phyloP scores from a whole-genome alignment of 345 rosid species.

The Psidium guajava region DNA sequence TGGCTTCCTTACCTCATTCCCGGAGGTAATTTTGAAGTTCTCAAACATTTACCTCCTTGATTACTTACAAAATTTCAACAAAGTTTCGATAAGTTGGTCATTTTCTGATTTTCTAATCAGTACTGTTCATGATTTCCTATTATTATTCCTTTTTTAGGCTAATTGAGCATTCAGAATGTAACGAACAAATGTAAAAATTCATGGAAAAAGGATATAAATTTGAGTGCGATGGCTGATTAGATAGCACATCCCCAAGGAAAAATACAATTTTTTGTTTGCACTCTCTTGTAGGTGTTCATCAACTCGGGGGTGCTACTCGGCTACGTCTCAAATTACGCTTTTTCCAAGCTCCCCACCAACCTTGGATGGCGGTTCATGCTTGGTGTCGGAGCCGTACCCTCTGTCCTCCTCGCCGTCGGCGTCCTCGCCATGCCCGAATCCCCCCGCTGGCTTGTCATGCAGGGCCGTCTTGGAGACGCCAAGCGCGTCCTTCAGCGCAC shows the following conservation, averaged over 20 bases:
- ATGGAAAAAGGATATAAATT: background rate
- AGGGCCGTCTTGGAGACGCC: slow-evolving; percentile 81
- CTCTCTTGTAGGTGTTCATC: slow-evolving; percentile 58
- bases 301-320: slow-evolving; percentile 65
- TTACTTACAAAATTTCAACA: background rate
- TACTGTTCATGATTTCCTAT: background rate
- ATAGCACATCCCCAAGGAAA: no score
- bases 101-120: background rate
- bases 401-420: slow-evolving; percentile 40
- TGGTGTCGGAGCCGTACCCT: slow-evolving; percentile 63
- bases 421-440: slow-evolving; percentile 91
- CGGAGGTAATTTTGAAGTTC: slow-evolving; percentile 37
- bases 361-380: slow-evolving; percentile 90
- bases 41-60: background rate
- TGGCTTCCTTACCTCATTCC: slow-evolving; percentile 85
- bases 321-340: slow-evolving; percentile 67
- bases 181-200: background rate
- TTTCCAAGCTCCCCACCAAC: slow-evolving; percentile 40
- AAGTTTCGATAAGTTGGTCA: background rate
- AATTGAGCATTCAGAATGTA: background rate
- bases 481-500: slow-evolving; percentile 60
- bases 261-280: background rate
- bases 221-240: no score
- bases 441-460: slow-evolving; percentile 93
- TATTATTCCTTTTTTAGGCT: background rate